phyloP scores from a whole-genome alignment of 2,329 filamentous ascomycete species.

The Zymoseptoria passerinii region DNA sequence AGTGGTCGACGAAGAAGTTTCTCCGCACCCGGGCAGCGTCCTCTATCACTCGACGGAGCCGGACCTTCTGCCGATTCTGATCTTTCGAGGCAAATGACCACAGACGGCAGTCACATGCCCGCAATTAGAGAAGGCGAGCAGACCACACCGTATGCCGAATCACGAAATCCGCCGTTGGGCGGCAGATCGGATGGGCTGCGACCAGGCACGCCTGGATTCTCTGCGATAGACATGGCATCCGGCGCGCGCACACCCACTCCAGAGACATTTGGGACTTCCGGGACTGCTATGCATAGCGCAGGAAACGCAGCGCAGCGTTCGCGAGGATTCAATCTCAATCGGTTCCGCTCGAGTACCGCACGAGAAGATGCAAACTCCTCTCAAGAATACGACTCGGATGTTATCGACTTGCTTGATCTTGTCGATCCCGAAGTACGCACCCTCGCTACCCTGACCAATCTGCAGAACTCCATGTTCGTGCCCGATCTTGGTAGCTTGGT shows the following conservation, averaged over 20 bases:
- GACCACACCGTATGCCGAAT: constrained; percentile 7
- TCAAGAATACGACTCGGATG: constrained; percentile 50
- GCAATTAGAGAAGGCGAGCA: constrained; percentile 23
- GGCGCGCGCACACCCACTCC: constrained; percentile 10
- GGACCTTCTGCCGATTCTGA: constrained; percentile 6
- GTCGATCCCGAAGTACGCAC: constrained; percentile 77
- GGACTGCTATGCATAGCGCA: constrained; percentile 21
- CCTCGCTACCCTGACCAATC: constrained; percentile 74
- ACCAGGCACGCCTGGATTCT: constrained; percentile 15
- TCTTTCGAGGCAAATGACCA: constrained; percentile 20
- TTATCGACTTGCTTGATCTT: constrained; percentile 61
- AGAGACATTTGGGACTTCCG: constrained; percentile 11
- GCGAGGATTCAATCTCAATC: constrained; percentile 16
- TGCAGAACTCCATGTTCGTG: constrained; percentile 82
- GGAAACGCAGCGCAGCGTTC: constrained; percentile 22
- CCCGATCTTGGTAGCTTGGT: constrained; percentile 68
- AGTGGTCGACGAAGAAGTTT: constrained; percentile 25
- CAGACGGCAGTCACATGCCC: constrained; percentile 20
- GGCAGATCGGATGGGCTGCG: constrained; percentile 9
- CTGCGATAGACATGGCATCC: constrained; percentile 11
- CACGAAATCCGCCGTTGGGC: constrained; percentile 6
- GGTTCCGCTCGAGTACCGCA: constrained; percentile 15
- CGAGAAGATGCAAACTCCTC: constrained; percentile 5
- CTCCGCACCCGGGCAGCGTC: constrained; percentile 25
- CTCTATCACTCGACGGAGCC: constrained; percentile 9